Percentiles rank a stretch among this genome's conserved stretches.
phyloP scores from a whole-genome alignment of 176 grass and related monocot species.

The Elymus sibiricus region DNA sequence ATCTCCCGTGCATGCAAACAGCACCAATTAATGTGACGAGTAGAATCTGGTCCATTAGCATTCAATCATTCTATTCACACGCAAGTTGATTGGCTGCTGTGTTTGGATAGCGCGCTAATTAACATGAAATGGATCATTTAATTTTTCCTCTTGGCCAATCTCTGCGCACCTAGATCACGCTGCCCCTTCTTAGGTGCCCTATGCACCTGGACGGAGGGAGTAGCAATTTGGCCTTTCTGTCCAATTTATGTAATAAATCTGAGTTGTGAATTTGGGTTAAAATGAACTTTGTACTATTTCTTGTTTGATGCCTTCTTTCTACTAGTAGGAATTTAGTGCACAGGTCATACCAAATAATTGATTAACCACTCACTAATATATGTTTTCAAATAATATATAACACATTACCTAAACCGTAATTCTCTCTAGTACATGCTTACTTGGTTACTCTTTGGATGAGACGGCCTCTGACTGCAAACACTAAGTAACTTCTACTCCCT shows the following conservation, averaged over 20 bases:
- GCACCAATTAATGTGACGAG: too few species aligned
- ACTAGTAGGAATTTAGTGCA: background rate
- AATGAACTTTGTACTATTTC: background rate
- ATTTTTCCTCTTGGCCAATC: too few species aligned
- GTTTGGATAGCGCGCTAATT: too few species aligned
- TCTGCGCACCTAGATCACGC: too few species aligned
- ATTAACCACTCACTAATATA: background rate
- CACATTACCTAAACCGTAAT: background rate
- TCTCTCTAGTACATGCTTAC: background rate
- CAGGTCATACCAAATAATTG: background rate
- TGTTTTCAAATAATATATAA: constrained; percentile 1
- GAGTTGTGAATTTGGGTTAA: background rate
- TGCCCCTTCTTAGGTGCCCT: too few species aligned
- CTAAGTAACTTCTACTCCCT: background rate
- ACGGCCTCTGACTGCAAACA: background rate
- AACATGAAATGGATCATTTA: too few species aligned
- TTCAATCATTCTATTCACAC: too few species aligned
- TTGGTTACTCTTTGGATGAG: background rate
- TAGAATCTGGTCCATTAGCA: too few species aligned
- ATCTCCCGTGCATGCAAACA: too few species aligned
- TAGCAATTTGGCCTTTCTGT: background rate
- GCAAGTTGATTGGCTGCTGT: too few species aligned
- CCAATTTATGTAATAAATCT: background rate
- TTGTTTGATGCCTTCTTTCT: background rate
- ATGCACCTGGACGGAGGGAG: too few species aligned